phyloP scores from a whole-genome alignment of 768 basidiomycete genomes.

The Leucocoprinus sp. region DNA sequence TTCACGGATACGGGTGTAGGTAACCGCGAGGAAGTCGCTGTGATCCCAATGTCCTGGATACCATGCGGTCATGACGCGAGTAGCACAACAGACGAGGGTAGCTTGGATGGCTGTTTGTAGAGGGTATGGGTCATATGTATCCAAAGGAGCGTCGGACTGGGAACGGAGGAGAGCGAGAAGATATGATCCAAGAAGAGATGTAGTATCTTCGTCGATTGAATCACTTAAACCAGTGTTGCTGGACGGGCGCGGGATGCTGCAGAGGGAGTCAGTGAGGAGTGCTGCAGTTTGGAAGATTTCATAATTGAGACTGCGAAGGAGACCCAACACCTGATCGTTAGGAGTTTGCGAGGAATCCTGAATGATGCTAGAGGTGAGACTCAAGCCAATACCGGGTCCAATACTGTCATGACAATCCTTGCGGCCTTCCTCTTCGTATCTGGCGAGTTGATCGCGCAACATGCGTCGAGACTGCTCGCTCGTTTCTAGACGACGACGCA shows the following conservation, averaged over 20 bases:
- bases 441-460: slow-evolving; percentile 4
- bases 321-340: slow-evolving; percentile 2
- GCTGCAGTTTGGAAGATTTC: slow-evolving; percentile 34
- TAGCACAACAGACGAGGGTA: slow-evolving; percentile 29
- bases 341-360: background rate
- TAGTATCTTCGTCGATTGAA: slow-evolving; percentile 11
- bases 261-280: slow-evolving; percentile 29
- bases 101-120: slow-evolving; percentile 33
- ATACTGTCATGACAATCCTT: background rate
- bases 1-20: slow-evolving; percentile 29
- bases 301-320: slow-evolving; percentile 26
- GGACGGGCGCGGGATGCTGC: slow-evolving; percentile 18
- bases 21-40: slow-evolving; percentile 27
- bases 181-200: slow-evolving; percentile 25
- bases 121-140: slow-evolving; percentile 25
- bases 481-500: slow-evolving; percentile 1
- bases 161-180: slow-evolving; percentile 22
- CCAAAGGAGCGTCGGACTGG: slow-evolving; percentile 16
- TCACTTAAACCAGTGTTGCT: slow-evolving; percentile 19
- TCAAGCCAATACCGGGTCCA: background rate
- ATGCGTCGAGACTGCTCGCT: slow-evolving; percentile 7
- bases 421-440: slow-evolving; percentile 1
- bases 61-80: slow-evolving; percentile 34
- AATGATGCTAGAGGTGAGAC: slow-evolving; percentile 3
- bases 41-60: slow-evolving; percentile 36